Conservation (phyloP, 73 alveolate genomes). For the Paramecium primaurelia region DNA sequence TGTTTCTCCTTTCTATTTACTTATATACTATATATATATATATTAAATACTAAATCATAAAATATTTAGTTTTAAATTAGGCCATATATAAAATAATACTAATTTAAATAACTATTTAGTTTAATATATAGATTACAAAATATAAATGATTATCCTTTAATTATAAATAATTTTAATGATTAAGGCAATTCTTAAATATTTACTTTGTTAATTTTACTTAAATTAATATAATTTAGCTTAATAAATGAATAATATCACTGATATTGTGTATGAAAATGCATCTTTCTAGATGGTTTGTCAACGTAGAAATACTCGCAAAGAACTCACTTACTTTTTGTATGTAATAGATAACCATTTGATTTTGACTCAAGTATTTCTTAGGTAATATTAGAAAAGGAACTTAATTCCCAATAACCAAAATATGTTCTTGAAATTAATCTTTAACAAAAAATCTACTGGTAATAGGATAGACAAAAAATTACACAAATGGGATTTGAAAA, state of each 20-base stretch:
- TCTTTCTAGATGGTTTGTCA: not conserved
- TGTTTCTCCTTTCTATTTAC: not conserved
- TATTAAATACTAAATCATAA: too few species aligned
- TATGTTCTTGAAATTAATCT: not conserved
- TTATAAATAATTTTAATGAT: not conserved
- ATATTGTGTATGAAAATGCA: not conserved
- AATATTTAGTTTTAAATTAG: not conserved
- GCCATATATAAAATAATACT: not conserved
- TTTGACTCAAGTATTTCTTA: not conserved
- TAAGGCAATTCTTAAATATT: not conserved
- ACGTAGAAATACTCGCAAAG: not conserved
- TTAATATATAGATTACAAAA: not conserved
- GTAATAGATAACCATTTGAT: not conserved
- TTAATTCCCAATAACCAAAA: not conserved
- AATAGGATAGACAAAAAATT: not conserved
- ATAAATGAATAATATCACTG: not conserved
- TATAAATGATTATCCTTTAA: not conserved
- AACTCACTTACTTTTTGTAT: not conserved
- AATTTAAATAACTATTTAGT: not conserved
- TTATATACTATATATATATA: too few species aligned
- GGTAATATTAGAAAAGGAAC: not conserved
- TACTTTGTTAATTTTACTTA: not conserved
- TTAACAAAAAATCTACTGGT: not conserved
- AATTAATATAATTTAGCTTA: not conserved
- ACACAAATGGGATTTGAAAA: not conserved